These are phyloP conservation scores for Jatropha podagrica DNA, from an alignment of 441 rosid species.

Conservation along the genomic window DNA sequence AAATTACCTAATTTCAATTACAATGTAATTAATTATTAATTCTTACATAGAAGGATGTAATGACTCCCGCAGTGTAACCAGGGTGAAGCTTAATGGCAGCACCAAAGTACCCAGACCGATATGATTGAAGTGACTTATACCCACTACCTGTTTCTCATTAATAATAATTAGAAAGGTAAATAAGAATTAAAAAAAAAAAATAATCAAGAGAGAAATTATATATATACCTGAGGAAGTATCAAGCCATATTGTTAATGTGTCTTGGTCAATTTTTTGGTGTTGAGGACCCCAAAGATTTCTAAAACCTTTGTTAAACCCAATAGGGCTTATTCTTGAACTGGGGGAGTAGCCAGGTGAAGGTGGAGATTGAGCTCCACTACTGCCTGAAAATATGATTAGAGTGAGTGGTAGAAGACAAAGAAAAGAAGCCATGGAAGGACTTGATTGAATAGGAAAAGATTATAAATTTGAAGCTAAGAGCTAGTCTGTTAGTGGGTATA, in stretches of 20 bases:
- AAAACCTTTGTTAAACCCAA: conserved; percentile 62
- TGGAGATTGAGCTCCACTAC: conserved; percentile 52
- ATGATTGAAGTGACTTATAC: conserved; percentile 70
- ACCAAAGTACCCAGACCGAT: conserved; percentile 84
- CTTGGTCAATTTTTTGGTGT: conserved; percentile 70
- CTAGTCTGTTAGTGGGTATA: conserved; percentile 27
- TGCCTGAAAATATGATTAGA: conserved; percentile 34
- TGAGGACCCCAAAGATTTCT: conserved; percentile 92
- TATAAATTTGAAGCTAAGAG: conserved; percentile 19
- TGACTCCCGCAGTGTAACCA: conserved; percentile 95
- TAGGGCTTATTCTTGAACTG: conserved; percentile 55
- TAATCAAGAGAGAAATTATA: not conserved
- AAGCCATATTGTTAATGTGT: conserved; percentile 77
- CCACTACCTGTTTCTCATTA: conserved; percentile 68
- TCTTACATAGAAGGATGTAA: conserved; percentile 75
- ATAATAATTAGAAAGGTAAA: not conserved
- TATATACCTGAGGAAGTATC: conserved; percentile 65
- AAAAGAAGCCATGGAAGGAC: conserved; percentile 30
- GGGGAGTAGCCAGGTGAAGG: conserved; percentile 97
- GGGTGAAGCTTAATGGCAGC: conserved; percentile 81
- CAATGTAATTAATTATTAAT: not conserved
- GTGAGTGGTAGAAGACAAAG: not conserved
- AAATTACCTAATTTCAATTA: not conserved
- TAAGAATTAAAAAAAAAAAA: no score
- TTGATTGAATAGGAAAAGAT: not conserved